Base-by-base conservation (phyloP, 306 rosid genomes). In the Oemleria cerasiformis region DNA sequence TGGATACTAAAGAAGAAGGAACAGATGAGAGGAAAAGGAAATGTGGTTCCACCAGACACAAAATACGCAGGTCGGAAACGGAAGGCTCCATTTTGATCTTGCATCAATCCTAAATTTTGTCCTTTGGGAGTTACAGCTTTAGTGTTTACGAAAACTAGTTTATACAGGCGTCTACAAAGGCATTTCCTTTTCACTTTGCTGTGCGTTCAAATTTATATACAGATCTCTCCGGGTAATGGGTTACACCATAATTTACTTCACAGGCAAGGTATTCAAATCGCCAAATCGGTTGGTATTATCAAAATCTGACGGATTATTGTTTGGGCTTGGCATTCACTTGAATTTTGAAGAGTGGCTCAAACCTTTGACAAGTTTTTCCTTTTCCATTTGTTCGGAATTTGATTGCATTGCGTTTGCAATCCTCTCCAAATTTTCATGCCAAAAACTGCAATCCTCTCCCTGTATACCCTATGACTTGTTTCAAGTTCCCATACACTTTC, bases 1-100 rank as follows among this genome's bases (percentile, higher is more conserved):
- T 94, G 99, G 97, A 36, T 94, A 59, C 21, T 85, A 82, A 89
- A 84, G 83, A 87, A 89, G 84, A 94, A 94, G 80, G 97, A 94
- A 15, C 96, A 91, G 68, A 86, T 81, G 95, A 94, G 96, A 71
- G 89, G 86, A 70, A 88, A 91, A 82, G 99, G 97, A 67, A 85
- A 94, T 55, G 79, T 6, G 6, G 96, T 91, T 43, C 97, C 97
- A 19, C 79, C 67, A 3, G 86, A 94, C 73, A 76, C 95, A 8
- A 94, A 86, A 76, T 94, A 89, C 85, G 89, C 91, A 0, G 97
- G 87, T 76, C 90, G 97, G 47, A 94, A 94, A 78, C 84, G 97
- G 2, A 94, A 94, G 84, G 77, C 80, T 50, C 92, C 86, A 41
- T 94, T 94, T 73, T 94, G 84, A 91, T 61, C 34, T 57, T 43